phyloP scores from a whole-genome alignment of 2,329 filamentous ascomycete species.

The Colletotrichum brevisporum region DNA sequence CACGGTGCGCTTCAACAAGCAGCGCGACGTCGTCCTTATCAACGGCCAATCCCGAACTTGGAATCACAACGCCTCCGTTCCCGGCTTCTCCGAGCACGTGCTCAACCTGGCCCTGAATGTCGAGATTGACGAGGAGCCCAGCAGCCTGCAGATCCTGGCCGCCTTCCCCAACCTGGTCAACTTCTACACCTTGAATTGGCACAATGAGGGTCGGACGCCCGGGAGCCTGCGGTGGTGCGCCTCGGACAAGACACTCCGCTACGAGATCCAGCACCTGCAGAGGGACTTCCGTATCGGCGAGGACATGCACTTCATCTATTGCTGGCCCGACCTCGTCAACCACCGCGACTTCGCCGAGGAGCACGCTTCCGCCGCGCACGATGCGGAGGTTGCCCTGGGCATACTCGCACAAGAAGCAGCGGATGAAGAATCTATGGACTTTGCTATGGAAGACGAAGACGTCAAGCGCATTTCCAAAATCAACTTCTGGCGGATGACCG shows the following conservation, averaged over 20 bases:
- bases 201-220: slow-evolving; percentile 24
- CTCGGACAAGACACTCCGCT: slow-evolving; percentile 47
- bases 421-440: background rate
- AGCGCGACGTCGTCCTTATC: slow-evolving; percentile 48
- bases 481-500: slow-evolving; percentile 22
- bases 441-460: background rate
- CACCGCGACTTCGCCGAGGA: slow-evolving; percentile 48
- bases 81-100: slow-evolving; percentile 48
- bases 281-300: slow-evolving; percentile 45
- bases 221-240: slow-evolving; percentile 50
- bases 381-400: background rate
- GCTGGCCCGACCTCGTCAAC: slow-evolving; percentile 52
- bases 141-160: slow-evolving; percentile 6
- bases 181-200: slow-evolving; percentile 45
- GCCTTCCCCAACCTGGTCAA: slow-evolving; percentile 46
- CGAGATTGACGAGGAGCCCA: background rate
- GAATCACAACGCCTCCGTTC: slow-evolving; percentile 41
- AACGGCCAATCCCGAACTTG: slow-evolving; percentile 13
- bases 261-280: slow-evolving; percentile 47
- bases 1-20: slow-evolving; percentile 48
- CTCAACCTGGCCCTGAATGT: slow-evolving; percentile 47
- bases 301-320: slow-evolving; percentile 46
- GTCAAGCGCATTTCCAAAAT: slow-evolving; percentile 9
- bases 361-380: slow-evolving; percentile 19
- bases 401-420: background rate